Evolutionary conservation across 2,329 filamentous ascomycete genomes (phyloP).

Genomic region (Alternaria sp.): DNA sequence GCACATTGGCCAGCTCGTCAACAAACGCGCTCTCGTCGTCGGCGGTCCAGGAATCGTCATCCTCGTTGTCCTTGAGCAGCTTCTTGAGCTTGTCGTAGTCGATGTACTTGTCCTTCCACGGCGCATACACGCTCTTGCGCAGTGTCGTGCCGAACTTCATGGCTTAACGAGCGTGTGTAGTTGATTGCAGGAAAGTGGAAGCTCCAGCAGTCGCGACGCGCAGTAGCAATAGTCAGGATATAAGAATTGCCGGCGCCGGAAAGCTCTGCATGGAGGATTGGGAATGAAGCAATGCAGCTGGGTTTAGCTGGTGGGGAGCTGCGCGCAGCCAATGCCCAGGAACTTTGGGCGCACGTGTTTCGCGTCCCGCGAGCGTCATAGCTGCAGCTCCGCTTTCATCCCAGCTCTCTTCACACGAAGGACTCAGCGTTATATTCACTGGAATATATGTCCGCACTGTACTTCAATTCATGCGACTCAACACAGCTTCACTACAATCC

Average conservation of each 20-base stretch:
- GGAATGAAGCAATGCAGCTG: constrained; percentile 3
- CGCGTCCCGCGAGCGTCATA: constrained; percentile 14
- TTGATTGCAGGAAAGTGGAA: constrained; percentile 1
- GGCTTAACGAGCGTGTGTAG: constrained; percentile 7
- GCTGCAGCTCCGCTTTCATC: constrained; percentile 2
- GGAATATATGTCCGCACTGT: fast-evolving
- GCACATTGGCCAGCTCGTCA: constrained; percentile 90
- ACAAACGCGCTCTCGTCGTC: constrained; percentile 93
- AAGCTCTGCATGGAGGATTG: constrained; percentile 16
- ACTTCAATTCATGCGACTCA: background rate
- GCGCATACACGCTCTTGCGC: constrained; percentile 76
- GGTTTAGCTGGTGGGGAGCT: constrained; percentile 12
- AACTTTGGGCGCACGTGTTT: constrained; percentile 12
- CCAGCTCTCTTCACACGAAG: background rate
- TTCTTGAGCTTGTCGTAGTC: constrained; percentile 94
- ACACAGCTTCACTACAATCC: fast-evolving
- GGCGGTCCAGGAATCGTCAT: constrained; percentile 80
- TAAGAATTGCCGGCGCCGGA: constrained; percentile 1
- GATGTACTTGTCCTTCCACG: constrained; percentile 94
- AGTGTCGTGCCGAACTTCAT: constrained; percentile 97
- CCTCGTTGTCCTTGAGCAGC: constrained; percentile 74
- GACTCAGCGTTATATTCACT: background rate
- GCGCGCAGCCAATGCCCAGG: constrained; percentile 14
- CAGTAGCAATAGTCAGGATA: constrained; percentile 1
- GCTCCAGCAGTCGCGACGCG: constrained; percentile 15